These are phyloP conservation scores for Pleurotus tuber-regium DNA, from an alignment of 768 basidiomycete species.

Conservation along the genomic window DNA sequence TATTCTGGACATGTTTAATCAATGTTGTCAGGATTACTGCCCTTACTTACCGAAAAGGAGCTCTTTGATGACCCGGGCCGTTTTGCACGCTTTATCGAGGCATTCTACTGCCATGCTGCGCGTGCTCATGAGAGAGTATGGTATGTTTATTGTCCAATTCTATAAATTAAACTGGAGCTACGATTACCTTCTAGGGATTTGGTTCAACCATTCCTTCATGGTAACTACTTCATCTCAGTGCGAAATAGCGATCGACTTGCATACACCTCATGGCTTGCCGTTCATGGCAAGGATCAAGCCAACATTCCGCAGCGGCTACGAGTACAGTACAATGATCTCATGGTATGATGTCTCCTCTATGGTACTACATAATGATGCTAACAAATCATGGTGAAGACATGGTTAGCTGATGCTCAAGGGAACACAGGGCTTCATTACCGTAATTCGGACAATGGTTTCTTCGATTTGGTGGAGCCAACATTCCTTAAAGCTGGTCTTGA, in stretches of 20 bases:
- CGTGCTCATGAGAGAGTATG: background rate
- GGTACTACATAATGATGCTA: background rate
- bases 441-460: background rate
- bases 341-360: background rate
- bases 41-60: conserved; percentile 10
- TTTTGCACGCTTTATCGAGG: conserved; percentile 5
- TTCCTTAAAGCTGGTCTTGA: background rate
- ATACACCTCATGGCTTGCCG: conserved; percentile 10
- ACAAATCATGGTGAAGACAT: background rate
- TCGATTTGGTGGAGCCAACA: conserved; percentile 9
- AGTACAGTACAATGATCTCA: background rate
- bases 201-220: background rate
- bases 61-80: conserved; percentile 12
- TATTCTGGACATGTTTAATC: background rate
- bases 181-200: background rate
- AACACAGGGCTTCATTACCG: background rate
- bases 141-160: no score
- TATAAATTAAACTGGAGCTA: no score
- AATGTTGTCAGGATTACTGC: background rate
- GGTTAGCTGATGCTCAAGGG: background rate
- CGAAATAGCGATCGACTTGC: conserved; percentile 9
- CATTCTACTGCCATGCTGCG: conserved; percentile 2
- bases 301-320: background rate
- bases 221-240: conserved; percentile 2
- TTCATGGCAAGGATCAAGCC: conserved; percentile 7